phyloP scores from a whole-genome alignment of 2,329 filamentous ascomycete genomes.

The Sporothrix inflata region DNA sequence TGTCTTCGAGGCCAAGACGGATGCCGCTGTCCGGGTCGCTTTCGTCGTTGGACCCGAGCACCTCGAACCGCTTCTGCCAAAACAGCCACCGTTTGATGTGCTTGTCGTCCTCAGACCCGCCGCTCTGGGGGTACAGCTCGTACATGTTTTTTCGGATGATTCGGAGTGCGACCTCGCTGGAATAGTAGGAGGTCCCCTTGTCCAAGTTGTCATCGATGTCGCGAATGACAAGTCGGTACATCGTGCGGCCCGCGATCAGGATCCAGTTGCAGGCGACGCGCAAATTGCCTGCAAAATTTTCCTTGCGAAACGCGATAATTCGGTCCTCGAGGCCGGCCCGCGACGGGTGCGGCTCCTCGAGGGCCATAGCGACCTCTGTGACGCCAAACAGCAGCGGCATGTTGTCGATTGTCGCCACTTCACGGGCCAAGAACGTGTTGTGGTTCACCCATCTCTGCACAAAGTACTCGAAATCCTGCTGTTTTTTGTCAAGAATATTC shows the following conservation, averaged over 20 bases:
- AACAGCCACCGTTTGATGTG: not conserved
- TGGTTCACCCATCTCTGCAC: not conserved
- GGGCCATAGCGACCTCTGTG: not conserved
- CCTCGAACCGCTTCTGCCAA: slow-evolving; percentile 11
- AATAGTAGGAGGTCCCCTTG: not conserved
- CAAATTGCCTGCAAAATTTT: not conserved
- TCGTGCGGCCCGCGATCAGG: not conserved
- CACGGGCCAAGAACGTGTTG: not conserved
- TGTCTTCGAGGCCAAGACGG: not conserved
- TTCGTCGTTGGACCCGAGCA: not conserved
- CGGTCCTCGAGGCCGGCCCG: not conserved
- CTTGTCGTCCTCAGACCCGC: not conserved
- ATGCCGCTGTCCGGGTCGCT: slow-evolving; percentile 7
- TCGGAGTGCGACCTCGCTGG: not conserved
- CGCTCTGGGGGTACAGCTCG: not conserved
- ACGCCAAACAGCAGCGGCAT: not conserved
- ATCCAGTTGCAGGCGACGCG: not conserved
- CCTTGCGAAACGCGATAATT: not conserved
- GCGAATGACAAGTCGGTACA: slow-evolving; percentile 4
- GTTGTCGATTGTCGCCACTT: too few species aligned
- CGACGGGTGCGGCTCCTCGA: not conserved
- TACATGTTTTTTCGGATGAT: not conserved
- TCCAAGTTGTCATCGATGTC: slow-evolving; percentile 14
- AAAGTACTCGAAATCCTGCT: too few species aligned
- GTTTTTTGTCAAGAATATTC: too few species aligned